Percentiles rank a stretch among this genome's conserved stretches.
phyloP scores from a whole-genome alignment of 2,329 filamentous ascomycete genomes.

The Talaromyces sp. region DNA sequence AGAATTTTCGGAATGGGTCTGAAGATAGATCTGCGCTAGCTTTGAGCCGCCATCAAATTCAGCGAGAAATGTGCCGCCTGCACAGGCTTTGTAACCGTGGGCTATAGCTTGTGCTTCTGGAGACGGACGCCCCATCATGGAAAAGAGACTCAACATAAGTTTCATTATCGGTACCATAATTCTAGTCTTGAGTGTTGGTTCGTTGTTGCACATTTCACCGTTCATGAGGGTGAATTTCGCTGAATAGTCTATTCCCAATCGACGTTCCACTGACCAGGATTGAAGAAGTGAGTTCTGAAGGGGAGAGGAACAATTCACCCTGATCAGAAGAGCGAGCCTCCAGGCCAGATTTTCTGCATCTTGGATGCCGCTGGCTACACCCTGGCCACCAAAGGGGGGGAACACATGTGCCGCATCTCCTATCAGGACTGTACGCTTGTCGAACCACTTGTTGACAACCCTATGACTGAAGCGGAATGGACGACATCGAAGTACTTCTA shows the following conservation, averaged over 20 bases:
- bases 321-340: neutral
- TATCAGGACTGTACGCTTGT: slow-evolving; percentile 25
- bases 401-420: slow-evolving; percentile 33
- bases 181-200: neutral
- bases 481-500: slow-evolving; percentile 28
- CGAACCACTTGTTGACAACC: slow-evolving; percentile 29
- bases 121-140: neutral
- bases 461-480: slow-evolving; percentile 27
- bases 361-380: slow-evolving; percentile 10
- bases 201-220: slow-evolving; percentile 8
- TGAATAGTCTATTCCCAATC: neutral
- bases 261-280: slow-evolving; percentile 6
- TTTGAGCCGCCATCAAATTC: slow-evolving; percentile 10
- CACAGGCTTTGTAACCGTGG: neutral
- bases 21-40: slow-evolving; percentile 1
- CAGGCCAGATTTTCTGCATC: slow-evolving; percentile 13
- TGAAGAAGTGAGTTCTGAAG: neutral
- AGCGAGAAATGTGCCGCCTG: slow-evolving; percentile 1
- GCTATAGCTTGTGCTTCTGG: neutral
- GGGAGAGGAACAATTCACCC: neutral
- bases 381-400: slow-evolving; percentile 29
- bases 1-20: neutral
- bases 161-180: neutral
- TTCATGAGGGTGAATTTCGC: slow-evolving; percentile 3
- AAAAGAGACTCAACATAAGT: neutral